Evolutionary conservation across 768 basidiomycete species (phyloP), one percentile per base, ranked within the genome.

Genomic region (Lentinus brumalis): DNA sequence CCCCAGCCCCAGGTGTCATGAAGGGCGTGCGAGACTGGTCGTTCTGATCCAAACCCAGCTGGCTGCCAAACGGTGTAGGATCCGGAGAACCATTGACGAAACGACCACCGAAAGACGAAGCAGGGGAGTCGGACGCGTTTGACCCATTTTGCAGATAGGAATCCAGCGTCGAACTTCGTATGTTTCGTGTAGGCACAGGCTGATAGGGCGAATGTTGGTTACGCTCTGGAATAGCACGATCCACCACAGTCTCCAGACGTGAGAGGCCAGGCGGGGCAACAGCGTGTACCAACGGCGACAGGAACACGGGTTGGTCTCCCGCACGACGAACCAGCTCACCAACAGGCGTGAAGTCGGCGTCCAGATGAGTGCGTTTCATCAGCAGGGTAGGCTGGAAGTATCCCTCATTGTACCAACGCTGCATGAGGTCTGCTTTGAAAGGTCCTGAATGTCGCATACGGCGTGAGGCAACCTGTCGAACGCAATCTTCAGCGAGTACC

Each of bases 381-480:
- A 91, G 85, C 29, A 98, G 81, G 63, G 92, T 88, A 30, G 86
- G 78, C 9, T 85, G 78, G 69, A 98, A 98, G 75, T 96, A 98
- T 15, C 92, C 91, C 67, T 90, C 91, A 53, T 92, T 86, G 70
- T 87, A 88, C 95, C 95, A 97, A 69, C 92, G 92, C 77, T 96
- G 94, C 95, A 98, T 96, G 56, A 90, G 67, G 62, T 89, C 86
- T 30, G 92, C 93, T 47, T 82, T 83, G 81, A 96, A 98, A 5
- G 95, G 94, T 59, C 95, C 94, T 96, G 55, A 11, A 64, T 31
- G 56, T 53, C 35, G 47, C 21, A 42, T 15, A 30, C 12, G 18
- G 40, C 18, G 44, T 59, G 42, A 64, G 55, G 32, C 52, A 51
- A 39, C n/a, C 32, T 41, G 51, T 56, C 7, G 29, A 29, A 21